phyloP scores from a whole-genome alignment of 2,329 filamentous ascomycete genomes.

The Penicillium sp. region DNA sequence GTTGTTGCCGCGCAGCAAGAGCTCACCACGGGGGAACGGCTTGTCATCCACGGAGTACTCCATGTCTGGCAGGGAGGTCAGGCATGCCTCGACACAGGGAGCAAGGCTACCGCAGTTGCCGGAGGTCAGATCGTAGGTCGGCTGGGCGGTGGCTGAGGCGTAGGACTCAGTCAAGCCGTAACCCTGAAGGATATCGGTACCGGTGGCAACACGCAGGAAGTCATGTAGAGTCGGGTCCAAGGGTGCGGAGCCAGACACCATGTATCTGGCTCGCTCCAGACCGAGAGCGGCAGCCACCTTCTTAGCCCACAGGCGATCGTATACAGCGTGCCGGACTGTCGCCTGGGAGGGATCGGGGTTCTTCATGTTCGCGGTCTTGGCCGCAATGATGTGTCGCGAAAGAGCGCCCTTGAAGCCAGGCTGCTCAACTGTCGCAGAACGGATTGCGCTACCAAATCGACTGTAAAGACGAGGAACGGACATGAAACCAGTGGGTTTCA shows the following conservation, averaged over 20 bases:
- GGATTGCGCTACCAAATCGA: slow-evolving; percentile 80
- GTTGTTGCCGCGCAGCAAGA: slow-evolving; percentile 75
- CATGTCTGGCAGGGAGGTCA: slow-evolving; percentile 87
- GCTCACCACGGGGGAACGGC: slow-evolving; percentile 84
- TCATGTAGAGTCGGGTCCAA: slow-evolving; percentile 84
- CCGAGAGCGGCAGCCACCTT: slow-evolving; percentile 84
- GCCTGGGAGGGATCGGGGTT: slow-evolving; percentile 66
- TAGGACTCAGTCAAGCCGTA: slow-evolving; percentile 96
- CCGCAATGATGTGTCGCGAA: slow-evolving; percentile 72
- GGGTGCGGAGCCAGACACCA: slow-evolving; percentile 87
- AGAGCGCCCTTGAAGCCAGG: slow-evolving; percentile 77
- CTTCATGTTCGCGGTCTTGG: slow-evolving; percentile 77
- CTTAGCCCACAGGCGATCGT: slow-evolving; percentile 76
- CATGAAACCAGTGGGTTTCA: slow-evolving; percentile 77
- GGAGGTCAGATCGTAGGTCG: slow-evolving; percentile 65
- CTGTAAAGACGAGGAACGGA: slow-evolving; percentile 92
- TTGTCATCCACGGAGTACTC: slow-evolving; percentile 87
- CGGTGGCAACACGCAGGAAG: slow-evolving; percentile 82
- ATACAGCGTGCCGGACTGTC: slow-evolving; percentile 55
- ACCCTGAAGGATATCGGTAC: slow-evolving; percentile 75
- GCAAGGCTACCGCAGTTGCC: slow-evolving; percentile 79
- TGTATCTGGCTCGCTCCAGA: slow-evolving; percentile 66
- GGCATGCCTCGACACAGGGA: slow-evolving; percentile 68
- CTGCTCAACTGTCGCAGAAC: slow-evolving; percentile 72
- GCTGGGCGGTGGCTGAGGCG: slow-evolving; percentile 70